Conservation (phyloP, 2,329 filamentous ascomycete species). For the Nannizzia gypsea region DNA sequence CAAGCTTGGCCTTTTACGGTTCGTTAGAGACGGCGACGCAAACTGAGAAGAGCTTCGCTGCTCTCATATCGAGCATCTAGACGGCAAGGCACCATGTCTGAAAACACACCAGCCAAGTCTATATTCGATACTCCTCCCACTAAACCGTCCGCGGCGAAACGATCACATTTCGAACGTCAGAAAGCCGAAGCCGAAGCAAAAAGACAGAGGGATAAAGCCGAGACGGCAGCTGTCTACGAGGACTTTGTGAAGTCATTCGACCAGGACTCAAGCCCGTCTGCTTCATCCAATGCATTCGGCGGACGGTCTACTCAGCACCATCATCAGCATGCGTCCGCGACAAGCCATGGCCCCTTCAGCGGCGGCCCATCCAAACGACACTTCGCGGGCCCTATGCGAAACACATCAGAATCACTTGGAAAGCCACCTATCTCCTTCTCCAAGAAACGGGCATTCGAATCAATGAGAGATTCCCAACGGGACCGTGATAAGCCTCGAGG, state of each 20-base stretch:
- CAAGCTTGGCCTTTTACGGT: neutral
- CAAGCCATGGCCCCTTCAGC: slow-evolving; percentile 21
- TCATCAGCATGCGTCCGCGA: slow-evolving; percentile 19
- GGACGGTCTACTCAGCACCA: slow-evolving; percentile 15
- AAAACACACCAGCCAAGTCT: neutral
- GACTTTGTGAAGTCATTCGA: slow-evolving; percentile 68
- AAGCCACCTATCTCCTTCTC: slow-evolving; percentile 31
- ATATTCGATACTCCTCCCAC: neutral
- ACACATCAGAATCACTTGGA: slow-evolving; percentile 39
- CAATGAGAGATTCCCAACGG: slow-evolving; percentile 24
- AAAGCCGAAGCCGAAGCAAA: slow-evolving; percentile 85
- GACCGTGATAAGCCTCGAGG: slow-evolving; percentile 31
- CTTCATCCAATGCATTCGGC: slow-evolving; percentile 12
- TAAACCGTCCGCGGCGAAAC: slow-evolving; percentile 40
- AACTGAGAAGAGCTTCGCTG: neutral
- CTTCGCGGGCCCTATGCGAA: slow-evolving; percentile 40
- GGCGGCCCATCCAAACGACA: slow-evolving; percentile 45
- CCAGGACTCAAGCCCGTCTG: slow-evolving; percentile 27
- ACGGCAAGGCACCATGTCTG: neutral
- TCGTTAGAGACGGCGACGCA: neutral
- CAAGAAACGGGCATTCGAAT: slow-evolving; percentile 36
- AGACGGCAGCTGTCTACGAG: slow-evolving; percentile 75
- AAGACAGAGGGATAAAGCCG: slow-evolving; percentile 67
- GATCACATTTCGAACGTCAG: slow-evolving; percentile 78
- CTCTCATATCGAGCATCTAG: neutral